Evolutionary conservation across 106 monocot genomes (phyloP).

Genomic region (Iris macrosiphon): DNA sequence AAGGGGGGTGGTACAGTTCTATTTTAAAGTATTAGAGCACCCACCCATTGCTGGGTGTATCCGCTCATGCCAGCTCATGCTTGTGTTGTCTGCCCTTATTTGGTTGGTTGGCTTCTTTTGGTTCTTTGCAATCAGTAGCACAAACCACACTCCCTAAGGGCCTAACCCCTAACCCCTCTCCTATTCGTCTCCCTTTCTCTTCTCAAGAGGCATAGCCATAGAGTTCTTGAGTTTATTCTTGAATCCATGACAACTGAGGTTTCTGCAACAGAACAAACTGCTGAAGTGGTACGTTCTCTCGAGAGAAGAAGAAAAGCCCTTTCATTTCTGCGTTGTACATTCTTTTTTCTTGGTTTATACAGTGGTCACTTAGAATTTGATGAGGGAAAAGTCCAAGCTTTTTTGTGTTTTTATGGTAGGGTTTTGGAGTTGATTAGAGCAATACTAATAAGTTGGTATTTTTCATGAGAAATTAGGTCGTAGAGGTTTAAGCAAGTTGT

Average conservation of each 20-base stretch:
- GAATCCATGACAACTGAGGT: slow-evolving; percentile 10
- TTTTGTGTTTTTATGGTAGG: too few relatives aligned
- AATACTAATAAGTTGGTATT: too few relatives aligned
- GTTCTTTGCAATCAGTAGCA: neutral
- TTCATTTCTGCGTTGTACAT: neutral
- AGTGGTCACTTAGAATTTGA: neutral
- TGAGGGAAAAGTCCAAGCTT: too few relatives aligned
- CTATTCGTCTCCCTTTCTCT: neutral
- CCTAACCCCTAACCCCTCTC: neutral
- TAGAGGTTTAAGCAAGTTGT: too few relatives aligned
- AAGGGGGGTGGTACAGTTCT: too few relatives aligned
- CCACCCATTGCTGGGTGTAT: neutral
- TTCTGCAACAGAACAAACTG: slow-evolving; percentile 1
- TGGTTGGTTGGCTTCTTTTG: neutral
- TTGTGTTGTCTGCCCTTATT: neutral
- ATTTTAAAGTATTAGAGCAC: neutral
- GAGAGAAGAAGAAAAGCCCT: neutral
- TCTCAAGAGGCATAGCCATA: neutral
- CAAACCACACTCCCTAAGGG: neutral
- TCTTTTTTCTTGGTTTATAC: neutral
- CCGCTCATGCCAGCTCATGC: slow-evolving; percentile 16
- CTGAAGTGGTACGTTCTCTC: slow-evolving; percentile 5
- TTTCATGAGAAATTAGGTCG: too few relatives aligned
- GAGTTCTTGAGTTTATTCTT: neutral
- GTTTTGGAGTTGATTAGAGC: too few relatives aligned